A percentile compares a stretch with the other conserved stretches of the same genome.
phyloP scores from a whole-genome alignment of 805 yeast genomes.

The Pichia cephalocereana region DNA sequence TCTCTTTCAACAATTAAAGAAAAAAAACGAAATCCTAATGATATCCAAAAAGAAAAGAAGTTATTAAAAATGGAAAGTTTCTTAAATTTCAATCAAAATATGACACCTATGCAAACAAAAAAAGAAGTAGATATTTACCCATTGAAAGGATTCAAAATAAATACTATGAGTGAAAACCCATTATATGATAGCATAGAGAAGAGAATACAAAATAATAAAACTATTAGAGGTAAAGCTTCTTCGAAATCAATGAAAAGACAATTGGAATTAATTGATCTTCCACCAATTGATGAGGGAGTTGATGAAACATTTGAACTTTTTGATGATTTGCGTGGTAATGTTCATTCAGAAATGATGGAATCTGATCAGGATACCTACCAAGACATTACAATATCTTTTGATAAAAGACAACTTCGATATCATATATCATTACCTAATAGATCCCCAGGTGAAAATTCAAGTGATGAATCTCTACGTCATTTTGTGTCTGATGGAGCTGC shows the following conservation, averaged over 20 bases:
- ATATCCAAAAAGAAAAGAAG: constrained; percentile 6
- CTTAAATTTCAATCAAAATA: constrained; percentile 10
- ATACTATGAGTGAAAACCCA: constrained; percentile 2
- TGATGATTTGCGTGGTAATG: background rate
- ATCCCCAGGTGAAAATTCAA: background rate
- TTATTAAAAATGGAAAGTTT: constrained; percentile 25
- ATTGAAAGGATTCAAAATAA: constrained; percentile 6
- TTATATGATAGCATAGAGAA: background rate
- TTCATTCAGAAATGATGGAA: constrained; percentile 10
- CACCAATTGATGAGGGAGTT: constrained; percentile 8
- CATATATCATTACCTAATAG: background rate
- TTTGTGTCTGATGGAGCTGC: background rate
- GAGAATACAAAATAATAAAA: background rate
- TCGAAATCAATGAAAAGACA: background rate
- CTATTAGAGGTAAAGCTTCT: background rate
- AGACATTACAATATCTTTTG: background rate
- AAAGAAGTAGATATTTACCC: background rate
- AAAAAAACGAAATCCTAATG: background rate
- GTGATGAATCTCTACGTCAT: background rate
- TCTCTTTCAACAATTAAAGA: background rate
- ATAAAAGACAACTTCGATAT: background rate
- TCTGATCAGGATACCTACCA: constrained; percentile 5
- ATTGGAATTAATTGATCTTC: constrained; percentile 6
- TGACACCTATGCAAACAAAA: background rate
- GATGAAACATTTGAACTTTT: background rate